Base-by-base conservation (phyloP, 1,284 basidiomycete species). In the Apiotrichum mycotoxinovorans region DNA sequence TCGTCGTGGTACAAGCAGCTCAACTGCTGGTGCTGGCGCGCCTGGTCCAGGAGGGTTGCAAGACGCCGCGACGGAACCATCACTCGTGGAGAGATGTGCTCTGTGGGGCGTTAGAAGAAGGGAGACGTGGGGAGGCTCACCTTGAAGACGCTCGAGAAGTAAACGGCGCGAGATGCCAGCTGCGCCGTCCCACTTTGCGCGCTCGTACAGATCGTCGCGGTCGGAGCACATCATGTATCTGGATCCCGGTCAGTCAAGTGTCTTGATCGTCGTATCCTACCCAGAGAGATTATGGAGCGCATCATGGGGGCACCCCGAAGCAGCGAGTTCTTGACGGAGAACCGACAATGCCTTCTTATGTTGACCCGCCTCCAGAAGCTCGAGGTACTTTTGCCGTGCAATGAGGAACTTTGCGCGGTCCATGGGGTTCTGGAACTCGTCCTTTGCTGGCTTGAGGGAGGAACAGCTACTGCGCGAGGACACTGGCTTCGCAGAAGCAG, bases 21-120 rank as follows among this genome's bases (percentile, higher is more conserved):
- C 56, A 84, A 81, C 63, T 85, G 84, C 74, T 98, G 93, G 72
- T 87, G 83, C 64, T 82, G 78, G 58, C 87, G 84, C 52, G 94
- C 89, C 79, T 98, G 95, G 47, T 89, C 84, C 34, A 98, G 82
- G 12, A 98, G 82, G 9, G 87, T 84, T 8, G 87, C 83, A 52
- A 98, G 86, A 42, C 95, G 87, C 41, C 88, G 85, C 65, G 88
- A 87, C 12, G 95, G 96, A 49, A 98, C 86, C 90, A 98, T 95
- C 53, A 91, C 82, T 18, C 86, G 84, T 3, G 95, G 87, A 8
- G 92, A 89, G 64, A 98, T 90, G 76, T 87, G 87, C 38, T 83
- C 92, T 95, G 68, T 10, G 7, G 17, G 43, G 18, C 22, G 20
- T 44, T 15, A 46, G 4, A 5, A 17, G 9, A 2, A 11, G n/a